These are phyloP conservation scores for Yarrowia bubula DNA, from an alignment of 805 yeast species.

Conservation along the genomic window DNA sequence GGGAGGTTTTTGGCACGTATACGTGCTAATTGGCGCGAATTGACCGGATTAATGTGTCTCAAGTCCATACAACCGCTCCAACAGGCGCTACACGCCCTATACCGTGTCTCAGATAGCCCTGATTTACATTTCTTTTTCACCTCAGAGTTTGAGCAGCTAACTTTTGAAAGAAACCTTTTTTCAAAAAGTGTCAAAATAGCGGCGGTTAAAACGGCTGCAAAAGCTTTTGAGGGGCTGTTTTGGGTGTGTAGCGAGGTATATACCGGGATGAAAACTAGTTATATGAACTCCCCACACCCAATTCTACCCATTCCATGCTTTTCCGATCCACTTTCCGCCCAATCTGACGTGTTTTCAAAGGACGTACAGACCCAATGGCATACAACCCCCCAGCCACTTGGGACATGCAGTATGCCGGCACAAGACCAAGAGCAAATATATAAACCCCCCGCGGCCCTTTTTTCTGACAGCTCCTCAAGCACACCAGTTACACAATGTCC, in stretches of 20 bases:
- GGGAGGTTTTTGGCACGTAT: neutral
- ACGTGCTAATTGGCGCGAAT: neutral
- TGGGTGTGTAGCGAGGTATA: neutral
- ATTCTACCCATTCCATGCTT: neutral
- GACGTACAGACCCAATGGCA: neutral
- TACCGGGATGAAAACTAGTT: neutral
- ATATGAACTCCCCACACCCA: neutral
- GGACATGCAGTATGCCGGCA: neutral
- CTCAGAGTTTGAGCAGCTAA: neutral
- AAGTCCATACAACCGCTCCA: neutral
- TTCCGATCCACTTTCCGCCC: neutral
- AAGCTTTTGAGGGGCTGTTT: neutral
- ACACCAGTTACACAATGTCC: constrained; percentile 9
- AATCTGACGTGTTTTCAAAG: too few relatives aligned
- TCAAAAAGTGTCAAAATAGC: neutral
- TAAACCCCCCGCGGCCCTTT: constrained; percentile 14
- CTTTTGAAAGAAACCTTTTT: neutral
- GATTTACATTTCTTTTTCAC: constrained; percentile 18
- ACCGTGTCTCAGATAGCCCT: constrained; percentile 16
- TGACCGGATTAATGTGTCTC: neutral
- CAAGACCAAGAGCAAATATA: neutral
- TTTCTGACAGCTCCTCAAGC: neutral
- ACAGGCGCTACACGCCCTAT: neutral
- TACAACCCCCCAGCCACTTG: neutral
- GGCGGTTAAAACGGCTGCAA: neutral